Conservation (phyloP, 345 rosid species). For the Populus simonii region DNA sequence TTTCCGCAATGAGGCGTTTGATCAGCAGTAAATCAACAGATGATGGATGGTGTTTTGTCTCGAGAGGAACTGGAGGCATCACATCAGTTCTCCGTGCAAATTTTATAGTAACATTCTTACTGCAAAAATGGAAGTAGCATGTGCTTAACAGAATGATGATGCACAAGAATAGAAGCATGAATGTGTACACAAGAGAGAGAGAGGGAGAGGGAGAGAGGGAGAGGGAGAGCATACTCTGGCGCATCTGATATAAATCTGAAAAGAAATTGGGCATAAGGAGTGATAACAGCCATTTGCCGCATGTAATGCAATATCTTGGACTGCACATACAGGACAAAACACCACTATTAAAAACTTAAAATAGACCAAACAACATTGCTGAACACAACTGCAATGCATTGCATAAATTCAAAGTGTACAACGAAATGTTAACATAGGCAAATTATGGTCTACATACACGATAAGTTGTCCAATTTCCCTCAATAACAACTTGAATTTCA, state of each 20-base stretch:
- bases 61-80: conserved; percentile 90
- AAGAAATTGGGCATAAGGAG: conserved; percentile 87
- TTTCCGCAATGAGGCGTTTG: conserved; percentile 85
- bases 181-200: background rate
- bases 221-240: conserved; percentile 59
- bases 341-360: conserved; percentile 4
- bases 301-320: conserved; percentile 95
- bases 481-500: conserved; percentile 89
- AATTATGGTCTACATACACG: conserved; percentile 47
- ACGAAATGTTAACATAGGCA: conserved; percentile 10
- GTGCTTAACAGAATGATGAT: conserved; percentile 4
- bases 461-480: conserved; percentile 98
- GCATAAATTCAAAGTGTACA: conserved; percentile 9
- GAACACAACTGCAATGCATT: background rate
- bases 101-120: conserved; percentile 77
- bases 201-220: conserved; percentile 18
- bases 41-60: conserved; percentile 97
- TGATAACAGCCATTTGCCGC: conserved; percentile 99
- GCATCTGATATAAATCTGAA: conserved; percentile 76
- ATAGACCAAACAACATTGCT: background rate
- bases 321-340: conserved; percentile 42
- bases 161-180: background rate
- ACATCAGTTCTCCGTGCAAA: conserved; percentile 90
- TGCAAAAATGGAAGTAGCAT: conserved; percentile 24
- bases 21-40: conserved; percentile 90